Evolutionary conservation across 2,329 filamentous ascomycete species (phyloP).

Genomic region (Paradendryphiella salina): DNA sequence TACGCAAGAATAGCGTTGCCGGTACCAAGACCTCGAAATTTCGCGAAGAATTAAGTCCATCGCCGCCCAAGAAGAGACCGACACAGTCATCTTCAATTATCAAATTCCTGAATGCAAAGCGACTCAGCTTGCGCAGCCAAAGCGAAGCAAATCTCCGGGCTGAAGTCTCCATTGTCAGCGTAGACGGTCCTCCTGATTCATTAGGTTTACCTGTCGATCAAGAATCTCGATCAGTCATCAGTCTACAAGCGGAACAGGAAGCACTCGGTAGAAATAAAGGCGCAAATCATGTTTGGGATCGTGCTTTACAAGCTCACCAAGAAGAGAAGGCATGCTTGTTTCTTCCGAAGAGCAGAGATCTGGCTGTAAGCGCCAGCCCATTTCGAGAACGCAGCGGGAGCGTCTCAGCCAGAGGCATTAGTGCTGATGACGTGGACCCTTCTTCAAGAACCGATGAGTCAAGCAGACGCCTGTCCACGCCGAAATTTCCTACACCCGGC

Average conservation of each 20-base stretch:
- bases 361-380: slow-evolving; percentile 31
- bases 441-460: slow-evolving; percentile 6
- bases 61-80: slow-evolving; percentile 34
- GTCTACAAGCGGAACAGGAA: slow-evolving; percentile 35
- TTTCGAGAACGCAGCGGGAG: slow-evolving; percentile 43
- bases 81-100: slow-evolving; percentile 34
- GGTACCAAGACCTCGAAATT: slow-evolving; percentile 43
- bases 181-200: slow-evolving; percentile 31
- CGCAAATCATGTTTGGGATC: slow-evolving; percentile 41
- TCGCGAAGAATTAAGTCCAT: slow-evolving; percentile 43
- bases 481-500: slow-evolving; percentile 3
- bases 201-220: slow-evolving; percentile 15
- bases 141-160: slow-evolving; percentile 36
- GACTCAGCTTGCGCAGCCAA: slow-evolving; percentile 35
- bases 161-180: background rate
- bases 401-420: slow-evolving; percentile 12
- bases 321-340: slow-evolving; percentile 43
- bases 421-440: slow-evolving; percentile 5
- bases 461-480: slow-evolving; percentile 12
- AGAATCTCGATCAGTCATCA: slow-evolving; percentile 38
- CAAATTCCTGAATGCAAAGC: slow-evolving; percentile 38
- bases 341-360: slow-evolving; percentile 37
- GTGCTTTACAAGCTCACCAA: slow-evolving; percentile 43
- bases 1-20: slow-evolving; percentile 37
- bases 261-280: slow-evolving; percentile 30